Evolutionary conservation across 352 stramenopile genomes (phyloP).

Genomic region (Globisporangium megalacanthum): DNA sequence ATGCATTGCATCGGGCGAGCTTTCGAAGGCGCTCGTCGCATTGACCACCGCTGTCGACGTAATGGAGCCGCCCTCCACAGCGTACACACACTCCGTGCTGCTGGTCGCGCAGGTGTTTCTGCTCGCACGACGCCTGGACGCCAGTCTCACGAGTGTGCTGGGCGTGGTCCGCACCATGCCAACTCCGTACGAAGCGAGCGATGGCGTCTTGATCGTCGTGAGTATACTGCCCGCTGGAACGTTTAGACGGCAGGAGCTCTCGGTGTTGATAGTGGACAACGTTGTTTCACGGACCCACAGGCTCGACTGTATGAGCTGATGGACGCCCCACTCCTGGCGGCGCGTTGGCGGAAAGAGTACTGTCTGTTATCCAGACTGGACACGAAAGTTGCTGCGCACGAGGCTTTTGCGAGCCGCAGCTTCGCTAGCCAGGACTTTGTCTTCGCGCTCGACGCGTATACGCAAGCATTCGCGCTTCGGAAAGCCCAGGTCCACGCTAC

Average conservation of each 20-base stretch:
- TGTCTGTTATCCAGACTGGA: not conserved
- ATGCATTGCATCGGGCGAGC: slow-evolving; percentile 37
- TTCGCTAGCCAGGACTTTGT: slow-evolving; percentile 29
- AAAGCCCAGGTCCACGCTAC: not conserved
- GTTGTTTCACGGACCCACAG: slow-evolving; percentile 6
- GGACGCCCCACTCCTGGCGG: slow-evolving; percentile 7
- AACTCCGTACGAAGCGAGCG: slow-evolving; percentile 28
- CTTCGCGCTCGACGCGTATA: slow-evolving; percentile 33
- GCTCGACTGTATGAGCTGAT: slow-evolving; percentile 31
- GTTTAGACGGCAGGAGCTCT: not conserved
- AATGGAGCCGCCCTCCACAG: slow-evolving; percentile 15
- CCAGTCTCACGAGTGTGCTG: slow-evolving; percentile 32
- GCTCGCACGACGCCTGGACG: slow-evolving; percentile 20
- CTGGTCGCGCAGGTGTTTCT: slow-evolving; percentile 38
- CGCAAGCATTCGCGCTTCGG: not conserved
- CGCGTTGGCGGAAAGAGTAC: slow-evolving; percentile 41
- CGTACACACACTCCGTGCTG: slow-evolving; percentile 29
- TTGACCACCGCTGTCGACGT: slow-evolving; percentile 41
- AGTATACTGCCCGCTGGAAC: slow-evolving; percentile 11
- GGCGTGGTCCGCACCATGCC: slow-evolving; percentile 43
- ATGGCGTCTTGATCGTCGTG: slow-evolving; percentile 37
- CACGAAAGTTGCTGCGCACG: slow-evolving; percentile 4
- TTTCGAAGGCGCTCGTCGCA: slow-evolving; percentile 32
- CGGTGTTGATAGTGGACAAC: no score
- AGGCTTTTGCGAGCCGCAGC: slow-evolving; percentile 17